Base-by-base conservation (phyloP, 1,284 basidiomycete genomes). In the Sporisorium graminicola region DNA sequence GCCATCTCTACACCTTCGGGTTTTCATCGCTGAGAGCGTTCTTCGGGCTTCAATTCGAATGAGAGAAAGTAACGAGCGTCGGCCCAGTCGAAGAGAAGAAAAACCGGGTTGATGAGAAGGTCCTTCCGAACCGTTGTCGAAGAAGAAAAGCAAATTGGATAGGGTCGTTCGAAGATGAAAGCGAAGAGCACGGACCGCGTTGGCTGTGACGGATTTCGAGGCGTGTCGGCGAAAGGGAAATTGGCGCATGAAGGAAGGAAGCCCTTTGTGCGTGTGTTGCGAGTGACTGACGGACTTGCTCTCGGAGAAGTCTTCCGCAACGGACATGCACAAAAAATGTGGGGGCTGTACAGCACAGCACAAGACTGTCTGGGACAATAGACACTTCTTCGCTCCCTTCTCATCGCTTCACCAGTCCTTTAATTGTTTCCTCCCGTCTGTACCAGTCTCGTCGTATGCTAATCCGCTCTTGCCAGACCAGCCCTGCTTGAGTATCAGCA, bases 321-420 rank as follows among this genome's bases (percentile, higher is more conserved):
- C 8, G 13, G 24, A 26, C n/a, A n/a, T n/a, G n/a, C n/a, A 18
- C 27, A 20, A 50, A 43, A 18, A 55, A 43, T 57, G 55, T 44
- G 55, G 55, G 35, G 43, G 55, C 31, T 37, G 60, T 46, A 63
- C 53, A 51, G 53, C 65, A 49, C 55, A 64, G 42, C 53, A 26
- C 47, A 35, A 22, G 24, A 31, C 50, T 24, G 12, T 16, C 24
- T 27, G 52, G 16, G 24, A 49, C 27, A 35, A 2, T 5, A 14
- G 16, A 6, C 40, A 14, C 35, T 35, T 20, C 40, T 43, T 35
- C 35, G 13, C n/a, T n/a, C n/a, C n/a, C n/a, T n/a, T 52, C n/a
- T 18, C 35, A 13, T 52, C 20, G 31, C 16, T 13, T 12, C 50
- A 33, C 16, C 50, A 33, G 18, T 46, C 49, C 62, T 55, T 64